Percentiles rank a stretch among this genome's conserved stretches.
Conservation (phyloP, 176 grass and related monocot species). For the Zoysia pacifica region DNA sequence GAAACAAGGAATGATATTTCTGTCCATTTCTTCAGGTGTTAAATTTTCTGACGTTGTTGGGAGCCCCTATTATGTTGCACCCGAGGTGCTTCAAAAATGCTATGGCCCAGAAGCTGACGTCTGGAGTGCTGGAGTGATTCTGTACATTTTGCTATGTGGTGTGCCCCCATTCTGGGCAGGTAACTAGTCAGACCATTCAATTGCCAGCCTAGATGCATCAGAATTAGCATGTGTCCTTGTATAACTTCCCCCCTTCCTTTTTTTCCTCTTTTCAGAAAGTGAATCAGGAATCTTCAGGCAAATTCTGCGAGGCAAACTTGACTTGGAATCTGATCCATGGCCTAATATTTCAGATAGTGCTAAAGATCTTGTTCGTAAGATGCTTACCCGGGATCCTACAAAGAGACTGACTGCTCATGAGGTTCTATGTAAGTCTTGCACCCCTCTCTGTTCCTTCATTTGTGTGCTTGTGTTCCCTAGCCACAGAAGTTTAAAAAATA, state of each 20-base stretch:
- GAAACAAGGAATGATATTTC: background rate
- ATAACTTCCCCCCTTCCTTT: slow-evolving; percentile 24
- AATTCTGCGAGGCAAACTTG: slow-evolving; percentile 86
- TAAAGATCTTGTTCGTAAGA: slow-evolving; percentile 91
- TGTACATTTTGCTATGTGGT: slow-evolving; percentile 96
- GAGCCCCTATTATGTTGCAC: slow-evolving; percentile 98
- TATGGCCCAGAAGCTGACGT: slow-evolving; percentile 98
- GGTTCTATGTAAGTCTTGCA: slow-evolving; percentile 80
- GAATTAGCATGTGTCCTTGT: slow-evolving; percentile 21
- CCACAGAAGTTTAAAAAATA: slow-evolving; percentile 15
- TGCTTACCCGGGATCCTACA: slow-evolving; percentile 79
- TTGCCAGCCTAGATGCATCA: slow-evolving; percentile 13
- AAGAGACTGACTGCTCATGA: slow-evolving; percentile 85
- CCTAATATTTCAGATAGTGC: slow-evolving; percentile 89
- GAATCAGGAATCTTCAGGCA: slow-evolving; percentile 96
- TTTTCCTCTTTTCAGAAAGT: slow-evolving; percentile 59
- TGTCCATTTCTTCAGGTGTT: slow-evolving; percentile 54
- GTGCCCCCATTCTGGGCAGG: slow-evolving; percentile 98
- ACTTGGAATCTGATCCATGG: slow-evolving; percentile 93
- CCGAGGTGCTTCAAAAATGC: slow-evolving; percentile 82
- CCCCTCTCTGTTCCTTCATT: background rate
- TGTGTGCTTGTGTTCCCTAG: background rate
- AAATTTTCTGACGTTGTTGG: slow-evolving; percentile 94
- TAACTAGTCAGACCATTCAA: slow-evolving; percentile 42
- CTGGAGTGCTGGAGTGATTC: slow-evolving; percentile 97